Percentiles rank a stretch among this genome's conserved stretches.
Conservation (phyloP, 768 basidiomycete species). For the Leccinum disarticulatum region DNA sequence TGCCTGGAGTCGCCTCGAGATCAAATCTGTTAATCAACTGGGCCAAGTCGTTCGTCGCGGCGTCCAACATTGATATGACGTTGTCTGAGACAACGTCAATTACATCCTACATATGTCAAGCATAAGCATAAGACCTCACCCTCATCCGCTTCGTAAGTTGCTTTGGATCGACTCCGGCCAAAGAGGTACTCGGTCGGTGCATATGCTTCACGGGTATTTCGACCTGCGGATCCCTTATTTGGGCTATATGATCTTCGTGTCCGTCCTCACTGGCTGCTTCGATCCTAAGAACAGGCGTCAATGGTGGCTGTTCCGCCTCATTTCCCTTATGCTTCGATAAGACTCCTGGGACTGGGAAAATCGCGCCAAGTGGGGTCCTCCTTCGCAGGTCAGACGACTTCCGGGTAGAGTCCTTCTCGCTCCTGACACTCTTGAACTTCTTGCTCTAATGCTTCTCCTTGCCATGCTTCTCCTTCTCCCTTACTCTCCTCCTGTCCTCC, state of each 20-base stretch:
- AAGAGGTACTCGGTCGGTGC: slow-evolving; percentile 68
- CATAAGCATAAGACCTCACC: slow-evolving; percentile 17
- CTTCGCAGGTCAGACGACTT: slow-evolving; percentile 50
- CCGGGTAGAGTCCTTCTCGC: slow-evolving; percentile 37
- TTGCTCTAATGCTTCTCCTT: slow-evolving; percentile 35
- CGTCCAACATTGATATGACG: slow-evolving; percentile 70
- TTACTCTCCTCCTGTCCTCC: slow-evolving; percentile 38
- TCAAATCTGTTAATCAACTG: slow-evolving; percentile 79
- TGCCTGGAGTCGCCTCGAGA: slow-evolving; percentile 72
- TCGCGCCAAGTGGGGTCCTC: slow-evolving; percentile 52
- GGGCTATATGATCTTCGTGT: not conserved
- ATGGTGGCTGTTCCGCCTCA: slow-evolving; percentile 1
- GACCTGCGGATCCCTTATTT: not conserved
- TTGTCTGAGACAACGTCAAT: slow-evolving; percentile 18
- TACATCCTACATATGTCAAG: not conserved
- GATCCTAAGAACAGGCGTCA: slow-evolving; percentile 37
- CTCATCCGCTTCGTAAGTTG: slow-evolving; percentile 52
- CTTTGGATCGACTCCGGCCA: slow-evolving; percentile 46
- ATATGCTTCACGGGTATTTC: slow-evolving; percentile 41
- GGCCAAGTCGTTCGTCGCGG: slow-evolving; percentile 78
- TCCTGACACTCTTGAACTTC: slow-evolving; percentile 31
- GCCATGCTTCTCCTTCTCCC: slow-evolving; percentile 30
- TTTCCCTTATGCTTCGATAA: slow-evolving; percentile 18
- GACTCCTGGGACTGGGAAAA: slow-evolving; percentile 50
- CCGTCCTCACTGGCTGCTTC: slow-evolving; percentile 54